A percentile compares a stretch with the other conserved stretches of the same genome.
These are phyloP conservation scores for Auriculariales sp. DNA, from an alignment of 768 basidiomycete species.

Conservation along the genomic window DNA sequence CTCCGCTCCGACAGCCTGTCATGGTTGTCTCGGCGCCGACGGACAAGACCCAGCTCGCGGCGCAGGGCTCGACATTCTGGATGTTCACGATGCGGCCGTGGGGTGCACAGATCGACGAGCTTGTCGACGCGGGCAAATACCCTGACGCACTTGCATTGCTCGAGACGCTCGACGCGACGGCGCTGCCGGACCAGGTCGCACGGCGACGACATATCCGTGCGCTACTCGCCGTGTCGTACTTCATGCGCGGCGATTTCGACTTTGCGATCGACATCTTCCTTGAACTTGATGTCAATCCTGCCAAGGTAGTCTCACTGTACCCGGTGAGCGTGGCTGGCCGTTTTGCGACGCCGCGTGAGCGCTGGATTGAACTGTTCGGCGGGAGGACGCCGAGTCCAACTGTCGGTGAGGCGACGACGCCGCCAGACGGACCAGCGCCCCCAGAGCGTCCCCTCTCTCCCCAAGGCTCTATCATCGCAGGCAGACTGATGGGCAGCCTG, in stretches of 20 bases:
- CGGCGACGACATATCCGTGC: conserved; percentile 46
- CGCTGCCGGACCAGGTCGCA: conserved; percentile 46
- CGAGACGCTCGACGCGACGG: conserved; percentile 45
- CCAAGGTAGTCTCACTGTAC: conserved; percentile 84
- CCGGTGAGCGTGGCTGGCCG: conserved; percentile 70
- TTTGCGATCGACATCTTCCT: conserved; percentile 78
- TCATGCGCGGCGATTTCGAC: conserved; percentile 53
- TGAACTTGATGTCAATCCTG: conserved; percentile 80
- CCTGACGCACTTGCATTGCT: conserved; percentile 69
- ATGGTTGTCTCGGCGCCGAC: conserved; percentile 60
- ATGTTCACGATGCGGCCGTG: conserved; percentile 54
- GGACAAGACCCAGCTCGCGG: conserved; percentile 47
- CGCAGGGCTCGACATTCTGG: conserved; percentile 74
- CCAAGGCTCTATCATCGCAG: conserved; percentile 24
- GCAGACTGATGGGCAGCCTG: conserved; percentile 38
- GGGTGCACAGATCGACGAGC: conserved; percentile 73
- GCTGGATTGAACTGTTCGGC: conserved; percentile 76
- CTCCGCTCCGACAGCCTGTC: conserved; percentile 34
- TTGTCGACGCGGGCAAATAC: conserved; percentile 54
- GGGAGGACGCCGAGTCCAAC: conserved; percentile 31
- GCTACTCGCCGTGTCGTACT: conserved; percentile 67
- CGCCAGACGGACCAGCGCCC: conserved; percentile 1
- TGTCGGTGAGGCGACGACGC: conserved; percentile 13
- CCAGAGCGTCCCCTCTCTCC: conserved; percentile 19
- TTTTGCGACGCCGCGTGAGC: conserved; percentile 47